Percentiles rank a stretch among this genome's conserved stretches.
These are phyloP conservation scores for Coemansia sp. DNA, from an alignment of 192 early-diverging fungal species.

Conservation along the genomic window DNA sequence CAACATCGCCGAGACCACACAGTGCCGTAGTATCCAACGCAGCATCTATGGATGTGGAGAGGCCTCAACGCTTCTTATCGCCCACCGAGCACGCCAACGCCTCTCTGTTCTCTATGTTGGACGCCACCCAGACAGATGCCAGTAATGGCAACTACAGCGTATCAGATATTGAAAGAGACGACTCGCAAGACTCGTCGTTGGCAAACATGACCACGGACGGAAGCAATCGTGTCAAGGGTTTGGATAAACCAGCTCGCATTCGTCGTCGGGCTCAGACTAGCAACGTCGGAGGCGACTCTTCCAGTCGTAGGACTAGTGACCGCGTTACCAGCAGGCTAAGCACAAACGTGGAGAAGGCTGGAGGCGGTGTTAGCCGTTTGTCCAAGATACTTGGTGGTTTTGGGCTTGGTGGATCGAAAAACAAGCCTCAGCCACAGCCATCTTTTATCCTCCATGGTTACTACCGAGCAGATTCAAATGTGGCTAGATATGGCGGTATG, in stretches of 20 bases:
- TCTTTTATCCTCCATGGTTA: conserved; percentile 2
- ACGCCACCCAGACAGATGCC: conserved; percentile 1
- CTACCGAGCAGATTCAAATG: background rate
- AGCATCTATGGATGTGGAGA: background rate
- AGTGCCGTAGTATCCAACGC: background rate
- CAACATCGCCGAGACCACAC: background rate
- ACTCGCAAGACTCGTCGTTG: background rate
- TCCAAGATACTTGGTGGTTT: conserved; percentile 27
- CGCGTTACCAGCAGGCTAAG: background rate
- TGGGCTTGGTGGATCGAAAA: conserved; percentile 19
- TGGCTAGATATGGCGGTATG: conserved; percentile 8
- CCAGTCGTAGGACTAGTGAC: background rate
- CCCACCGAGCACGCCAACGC: conserved; percentile 34
- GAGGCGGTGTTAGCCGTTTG: conserved; percentile 15
- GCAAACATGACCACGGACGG: background rate
- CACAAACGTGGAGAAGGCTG: background rate
- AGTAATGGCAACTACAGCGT: background rate
- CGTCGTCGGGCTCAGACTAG: conserved; percentile 37
- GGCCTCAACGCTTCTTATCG: conserved; percentile 22
- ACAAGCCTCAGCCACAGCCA: background rate
- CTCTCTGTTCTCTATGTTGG: conserved; percentile 46
- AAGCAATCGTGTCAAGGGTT: background rate
- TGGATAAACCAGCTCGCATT: conserved; percentile 30
- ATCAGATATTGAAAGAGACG: background rate
- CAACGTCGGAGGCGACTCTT: background rate